Evolutionary conservation across 306 rosid species (phyloP).

Genomic region (Sicyos edulis): DNA sequence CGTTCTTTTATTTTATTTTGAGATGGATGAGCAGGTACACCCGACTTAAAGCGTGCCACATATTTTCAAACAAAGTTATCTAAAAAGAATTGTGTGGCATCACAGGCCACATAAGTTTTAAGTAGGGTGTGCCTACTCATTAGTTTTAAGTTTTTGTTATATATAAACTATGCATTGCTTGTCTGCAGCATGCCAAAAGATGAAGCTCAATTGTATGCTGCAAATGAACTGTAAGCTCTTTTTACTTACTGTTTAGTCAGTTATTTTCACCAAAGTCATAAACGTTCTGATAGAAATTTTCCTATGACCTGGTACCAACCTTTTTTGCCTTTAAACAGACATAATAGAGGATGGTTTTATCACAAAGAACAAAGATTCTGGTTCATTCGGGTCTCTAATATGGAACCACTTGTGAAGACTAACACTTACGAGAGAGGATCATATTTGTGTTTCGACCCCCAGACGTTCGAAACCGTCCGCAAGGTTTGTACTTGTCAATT

Average conservation of each 20-base stretch:
- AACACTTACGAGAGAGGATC: slow-evolving; percentile 75
- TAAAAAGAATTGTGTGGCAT: no score
- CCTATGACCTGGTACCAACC: not conserved
- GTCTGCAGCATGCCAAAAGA: slow-evolving; percentile 90
- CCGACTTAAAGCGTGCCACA: no score
- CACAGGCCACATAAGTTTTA: no score
- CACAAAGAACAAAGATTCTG: slow-evolving; percentile 78
- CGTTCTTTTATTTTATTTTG: no score
- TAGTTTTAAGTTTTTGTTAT: not conserved
- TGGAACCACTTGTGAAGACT: slow-evolving; percentile 81
- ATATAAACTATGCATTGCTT: not conserved
- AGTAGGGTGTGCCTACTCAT: no score
- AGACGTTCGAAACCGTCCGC: slow-evolving; percentile 61
- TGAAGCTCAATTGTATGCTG: slow-evolving; percentile 83
- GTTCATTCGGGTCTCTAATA: slow-evolving; percentile 59
- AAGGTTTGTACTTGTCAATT: slow-evolving; percentile 51
- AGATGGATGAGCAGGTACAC: no score
- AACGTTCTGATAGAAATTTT: not conserved
- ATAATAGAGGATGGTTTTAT: slow-evolving; percentile 80
- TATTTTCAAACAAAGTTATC: no score
- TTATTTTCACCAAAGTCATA: slow-evolving; percentile 1
- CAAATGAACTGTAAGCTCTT: slow-evolving; percentile 77
- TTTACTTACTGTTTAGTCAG: not conserved
- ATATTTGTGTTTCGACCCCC: slow-evolving; percentile 83
- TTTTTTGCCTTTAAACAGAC: slow-evolving; percentile 30